phyloP scores from a whole-genome alignment of 2,329 filamentous ascomycete species.

The Herpotrichia juniperi region DNA sequence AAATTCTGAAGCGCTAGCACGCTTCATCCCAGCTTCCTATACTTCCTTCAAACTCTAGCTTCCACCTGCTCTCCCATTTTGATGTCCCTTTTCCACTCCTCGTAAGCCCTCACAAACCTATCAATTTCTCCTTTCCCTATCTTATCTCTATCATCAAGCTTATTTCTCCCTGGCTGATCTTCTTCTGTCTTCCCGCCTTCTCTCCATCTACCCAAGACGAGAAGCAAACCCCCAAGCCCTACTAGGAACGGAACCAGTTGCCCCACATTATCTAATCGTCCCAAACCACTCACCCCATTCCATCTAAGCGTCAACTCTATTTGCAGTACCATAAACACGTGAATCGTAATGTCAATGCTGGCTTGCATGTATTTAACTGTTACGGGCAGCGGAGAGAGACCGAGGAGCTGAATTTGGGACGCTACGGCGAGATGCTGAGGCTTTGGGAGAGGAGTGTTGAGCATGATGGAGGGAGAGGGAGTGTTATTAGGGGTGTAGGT shows the following conservation, averaged over 20 bases:
- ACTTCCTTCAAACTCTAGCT: too few species aligned
- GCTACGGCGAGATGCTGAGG: neutral
- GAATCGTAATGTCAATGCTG: slow-evolving; percentile 11
- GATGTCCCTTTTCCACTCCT: neutral
- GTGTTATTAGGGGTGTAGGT: slow-evolving; percentile 1
- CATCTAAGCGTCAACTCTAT: slow-evolving; percentile 18
- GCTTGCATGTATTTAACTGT: slow-evolving; percentile 2
- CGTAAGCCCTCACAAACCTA: neutral
- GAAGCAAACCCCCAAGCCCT: slow-evolving; percentile 11
- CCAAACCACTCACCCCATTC: slow-evolving; percentile 17
- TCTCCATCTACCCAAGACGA: slow-evolving; percentile 10
- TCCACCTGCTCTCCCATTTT: neutral
- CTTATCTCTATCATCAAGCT: neutral
- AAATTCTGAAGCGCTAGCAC: too few species aligned
- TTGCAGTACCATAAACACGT: slow-evolving; percentile 19
- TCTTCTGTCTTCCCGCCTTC: slow-evolving; percentile 5
- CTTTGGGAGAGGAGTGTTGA: slow-evolving; percentile 5
- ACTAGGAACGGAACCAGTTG: slow-evolving; percentile 23
- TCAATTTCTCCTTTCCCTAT: neutral
- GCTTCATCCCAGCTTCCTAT: too few species aligned
- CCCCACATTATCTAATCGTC: slow-evolving; percentile 14
- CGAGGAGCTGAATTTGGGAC: neutral
- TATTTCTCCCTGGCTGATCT: too few species aligned
- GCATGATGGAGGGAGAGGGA: neutral
- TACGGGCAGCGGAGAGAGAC: neutral